Conservation (phyloP, 1,284 basidiomycete genomes). For the Ceratobasidium sp. region DNA sequence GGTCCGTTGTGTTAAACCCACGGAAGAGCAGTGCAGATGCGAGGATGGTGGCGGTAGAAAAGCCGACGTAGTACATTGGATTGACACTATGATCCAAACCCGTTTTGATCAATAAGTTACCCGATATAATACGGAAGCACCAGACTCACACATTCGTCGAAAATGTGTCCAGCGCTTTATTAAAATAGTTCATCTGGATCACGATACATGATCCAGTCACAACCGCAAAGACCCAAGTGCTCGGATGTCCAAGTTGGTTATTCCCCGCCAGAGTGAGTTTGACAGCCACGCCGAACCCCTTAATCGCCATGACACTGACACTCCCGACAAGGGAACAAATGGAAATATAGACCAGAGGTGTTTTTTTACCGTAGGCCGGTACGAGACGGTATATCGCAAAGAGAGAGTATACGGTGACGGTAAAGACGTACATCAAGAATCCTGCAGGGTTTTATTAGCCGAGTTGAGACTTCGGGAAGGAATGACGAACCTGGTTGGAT, state of each 20-base stretch:
- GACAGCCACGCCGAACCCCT: slow-evolving; percentile 96
- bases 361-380: slow-evolving; percentile 88
- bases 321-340: slow-evolving; percentile 93
- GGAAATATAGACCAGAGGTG: slow-evolving; percentile 93
- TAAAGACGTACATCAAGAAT: slow-evolving; percentile 90
- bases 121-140: slow-evolving; percentile 14
- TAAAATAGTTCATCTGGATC: too few species aligned
- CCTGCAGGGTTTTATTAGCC: slow-evolving; percentile 63
- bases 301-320: slow-evolving; percentile 93
- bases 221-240: slow-evolving; percentile 94
- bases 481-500: slow-evolving; percentile 84
- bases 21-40: slow-evolving; percentile 97
- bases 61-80: slow-evolving; percentile 98
- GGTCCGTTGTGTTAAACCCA: slow-evolving; percentile 93
- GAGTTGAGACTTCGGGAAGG: slow-evolving; percentile 15
- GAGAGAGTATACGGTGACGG: slow-evolving; percentile 84
- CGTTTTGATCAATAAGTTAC: neutral
- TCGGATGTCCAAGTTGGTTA: slow-evolving; percentile 95
- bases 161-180: too few species aligned
- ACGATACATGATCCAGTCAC: slow-evolving; percentile 81
- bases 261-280: slow-evolving; percentile 95
- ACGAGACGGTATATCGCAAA: slow-evolving; percentile 91
- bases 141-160: slow-evolving; percentile 94
- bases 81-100: slow-evolving; percentile 81
- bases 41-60: slow-evolving; percentile 95